Percentiles rank a stretch among this genome's conserved stretches.
Conservation (phyloP, 768 basidiomycete species). For the Leccinellum rugosiceps region DNA sequence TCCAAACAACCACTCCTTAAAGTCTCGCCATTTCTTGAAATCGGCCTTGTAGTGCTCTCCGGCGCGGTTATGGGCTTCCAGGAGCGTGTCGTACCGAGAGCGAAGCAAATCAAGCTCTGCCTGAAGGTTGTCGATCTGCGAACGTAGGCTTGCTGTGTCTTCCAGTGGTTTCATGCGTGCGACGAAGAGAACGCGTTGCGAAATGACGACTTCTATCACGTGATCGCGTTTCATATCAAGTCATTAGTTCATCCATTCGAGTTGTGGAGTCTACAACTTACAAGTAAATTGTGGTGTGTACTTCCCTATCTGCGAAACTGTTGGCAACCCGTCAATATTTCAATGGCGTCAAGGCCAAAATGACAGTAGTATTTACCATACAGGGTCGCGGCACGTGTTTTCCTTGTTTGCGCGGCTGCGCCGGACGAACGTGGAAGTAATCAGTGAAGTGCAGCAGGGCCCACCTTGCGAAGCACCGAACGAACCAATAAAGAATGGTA, state of each 20-base stretch:
- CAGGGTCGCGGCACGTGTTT: not conserved
- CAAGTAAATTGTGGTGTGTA: not conserved
- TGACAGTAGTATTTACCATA: not conserved
- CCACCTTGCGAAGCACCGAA: not conserved
- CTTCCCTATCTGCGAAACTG: not conserved
- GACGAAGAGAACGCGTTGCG: not conserved
- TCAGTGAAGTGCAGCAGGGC: not conserved
- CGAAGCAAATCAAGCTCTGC: constrained; percentile 36
- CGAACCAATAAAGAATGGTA: not conserved
- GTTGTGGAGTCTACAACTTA: not conserved
- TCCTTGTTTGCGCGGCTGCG: no score
- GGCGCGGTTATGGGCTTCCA: constrained; percentile 42
- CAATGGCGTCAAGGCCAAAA: no score
- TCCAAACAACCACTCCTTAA: constrained; percentile 42
- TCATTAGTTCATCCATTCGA: not conserved
- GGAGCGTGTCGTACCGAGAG: constrained; percentile 44
- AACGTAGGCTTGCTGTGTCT: constrained; percentile 3
- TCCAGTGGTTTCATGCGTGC: constrained; percentile 3
- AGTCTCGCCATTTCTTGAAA: constrained; percentile 49
- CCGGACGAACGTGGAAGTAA: not conserved
- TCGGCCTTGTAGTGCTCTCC: constrained; percentile 47
- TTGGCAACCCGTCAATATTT: not conserved
- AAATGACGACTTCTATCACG: constrained; percentile 10
- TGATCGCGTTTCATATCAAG: constrained; percentile 16
- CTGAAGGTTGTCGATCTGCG: constrained; percentile 22